These are phyloP conservation scores for Phytophthora cryptogea DNA, from an alignment of 352 stramenopile species.

Conservation along the genomic window DNA sequence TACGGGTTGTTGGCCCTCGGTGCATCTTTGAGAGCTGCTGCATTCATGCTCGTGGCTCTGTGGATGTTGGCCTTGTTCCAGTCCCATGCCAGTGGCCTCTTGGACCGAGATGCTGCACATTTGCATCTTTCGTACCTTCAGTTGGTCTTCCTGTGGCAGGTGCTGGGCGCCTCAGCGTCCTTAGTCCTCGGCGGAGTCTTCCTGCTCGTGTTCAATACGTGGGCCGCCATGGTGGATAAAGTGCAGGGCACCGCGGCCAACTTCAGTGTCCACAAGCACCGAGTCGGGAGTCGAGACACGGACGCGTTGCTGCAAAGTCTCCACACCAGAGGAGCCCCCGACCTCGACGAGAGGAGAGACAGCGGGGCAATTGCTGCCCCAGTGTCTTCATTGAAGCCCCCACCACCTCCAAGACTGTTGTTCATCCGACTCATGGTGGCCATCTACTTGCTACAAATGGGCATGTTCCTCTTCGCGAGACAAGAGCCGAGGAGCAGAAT, in stretches of 20 bases:
- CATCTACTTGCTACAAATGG: conserved; percentile 56
- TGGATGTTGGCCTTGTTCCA: conserved; percentile 59
- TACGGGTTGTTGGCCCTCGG: conserved; percentile 60
- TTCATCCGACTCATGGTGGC: conserved; percentile 59
- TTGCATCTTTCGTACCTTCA: conserved; percentile 65
- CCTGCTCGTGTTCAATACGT: conserved; percentile 69
- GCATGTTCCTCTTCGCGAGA: conserved; percentile 46
- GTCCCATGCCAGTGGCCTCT: conserved; percentile 25
- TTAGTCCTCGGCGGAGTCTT: conserved; percentile 56
- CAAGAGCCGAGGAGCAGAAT: conserved; percentile 32
- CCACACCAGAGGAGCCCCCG: conserved; percentile 24
- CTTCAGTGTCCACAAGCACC: conserved; percentile 4
- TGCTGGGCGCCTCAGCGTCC: conserved; percentile 47
- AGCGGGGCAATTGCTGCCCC: conserved; percentile 12
- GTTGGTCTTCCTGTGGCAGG: conserved; percentile 60
- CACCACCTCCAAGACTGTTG: conserved; percentile 46
- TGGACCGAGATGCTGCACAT: conserved; percentile 48
- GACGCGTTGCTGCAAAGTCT: conserved; percentile 28
- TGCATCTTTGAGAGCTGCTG: conserved; percentile 42
- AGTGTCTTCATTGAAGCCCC: conserved; percentile 20
- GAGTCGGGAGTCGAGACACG: conserved; percentile 1
- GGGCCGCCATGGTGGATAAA: conserved; percentile 66
- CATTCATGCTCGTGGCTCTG: conserved; percentile 52
- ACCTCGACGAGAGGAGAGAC: conserved; percentile 29
- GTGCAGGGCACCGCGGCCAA: conserved; percentile 31